phyloP scores from a whole-genome alignment of 805 yeast genomes.

The Lipomyces chichibuensis region DNA sequence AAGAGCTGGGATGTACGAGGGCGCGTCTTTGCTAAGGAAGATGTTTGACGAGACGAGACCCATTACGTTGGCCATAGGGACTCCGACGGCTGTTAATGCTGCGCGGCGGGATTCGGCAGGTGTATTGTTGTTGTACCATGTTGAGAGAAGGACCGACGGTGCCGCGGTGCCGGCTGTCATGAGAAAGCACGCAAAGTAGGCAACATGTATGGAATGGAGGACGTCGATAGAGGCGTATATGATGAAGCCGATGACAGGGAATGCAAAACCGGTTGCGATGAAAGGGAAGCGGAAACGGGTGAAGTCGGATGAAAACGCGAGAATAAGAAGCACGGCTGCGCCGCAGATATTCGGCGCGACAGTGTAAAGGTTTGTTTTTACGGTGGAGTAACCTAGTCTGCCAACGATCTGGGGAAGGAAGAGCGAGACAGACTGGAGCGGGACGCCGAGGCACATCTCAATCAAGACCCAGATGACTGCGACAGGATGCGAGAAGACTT shows the following conservation, averaged over 20 bases:
- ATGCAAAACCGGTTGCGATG: constrained; percentile 46
- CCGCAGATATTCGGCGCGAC: constrained; percentile 51
- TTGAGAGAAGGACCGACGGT: constrained; percentile 53
- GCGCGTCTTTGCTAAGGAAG: constrained; percentile 55
- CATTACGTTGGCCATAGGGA: constrained; percentile 59
- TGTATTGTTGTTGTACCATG: constrained; percentile 55
- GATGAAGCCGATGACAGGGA: constrained; percentile 52
- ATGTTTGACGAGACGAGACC: constrained; percentile 58
- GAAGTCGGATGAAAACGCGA: constrained; percentile 50
- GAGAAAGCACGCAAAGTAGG: constrained; percentile 50
- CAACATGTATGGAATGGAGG: constrained; percentile 46
- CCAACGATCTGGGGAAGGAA: constrained; percentile 55
- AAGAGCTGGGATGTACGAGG: constrained; percentile 55
- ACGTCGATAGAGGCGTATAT: constrained; percentile 53
- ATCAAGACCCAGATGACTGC: constrained; percentile 10
- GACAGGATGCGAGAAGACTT: constrained; percentile 28
- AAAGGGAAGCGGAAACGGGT: constrained; percentile 47
- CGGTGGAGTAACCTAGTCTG: constrained; percentile 63
- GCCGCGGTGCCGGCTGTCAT: constrained; percentile 55
- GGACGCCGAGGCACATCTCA: constrained; percentile 22
- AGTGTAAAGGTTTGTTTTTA: constrained; percentile 54
- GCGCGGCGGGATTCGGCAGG: constrained; percentile 53
- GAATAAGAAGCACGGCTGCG: constrained; percentile 48
- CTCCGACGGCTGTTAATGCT: constrained; percentile 52
- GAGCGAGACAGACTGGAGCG: constrained; percentile 16